These are phyloP conservation scores for Solanum clarkiae DNA, from an alignment of 257 asterid species.

Conservation along the genomic window DNA sequence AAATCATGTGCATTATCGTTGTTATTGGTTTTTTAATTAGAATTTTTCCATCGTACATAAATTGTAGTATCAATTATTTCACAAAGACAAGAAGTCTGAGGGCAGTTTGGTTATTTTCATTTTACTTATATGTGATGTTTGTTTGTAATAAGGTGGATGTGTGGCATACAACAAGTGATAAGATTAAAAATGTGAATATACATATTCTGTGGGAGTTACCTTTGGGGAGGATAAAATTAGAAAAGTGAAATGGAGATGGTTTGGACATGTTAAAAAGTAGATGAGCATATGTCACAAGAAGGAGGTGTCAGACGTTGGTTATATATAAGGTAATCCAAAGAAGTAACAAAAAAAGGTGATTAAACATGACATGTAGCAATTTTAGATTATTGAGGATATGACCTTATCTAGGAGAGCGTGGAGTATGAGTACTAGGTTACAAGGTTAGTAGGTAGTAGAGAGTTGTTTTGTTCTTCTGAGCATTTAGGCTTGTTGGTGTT, in stretches of 20 bases:
- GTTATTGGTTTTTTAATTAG: too few relatives aligned
- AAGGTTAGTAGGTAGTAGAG: background rate
- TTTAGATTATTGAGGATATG: background rate
- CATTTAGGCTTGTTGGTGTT: background rate
- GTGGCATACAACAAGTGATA: background rate
- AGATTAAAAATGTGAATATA: too few relatives aligned
- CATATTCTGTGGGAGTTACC: background rate
- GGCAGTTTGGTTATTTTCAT: background rate
- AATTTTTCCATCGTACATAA: background rate
- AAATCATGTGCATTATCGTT: background rate
- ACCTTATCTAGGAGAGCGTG: background rate
- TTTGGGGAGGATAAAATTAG: background rate
- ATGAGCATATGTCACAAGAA: accelerated
- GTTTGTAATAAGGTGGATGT: background rate
- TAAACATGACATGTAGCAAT: accelerated
- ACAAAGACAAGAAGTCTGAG: background rate
- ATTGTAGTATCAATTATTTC: background rate
- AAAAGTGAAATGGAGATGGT: background rate
- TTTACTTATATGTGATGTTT: background rate
- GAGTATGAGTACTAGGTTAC: background rate
- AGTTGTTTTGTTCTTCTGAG: background rate
- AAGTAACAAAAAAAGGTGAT: background rate
- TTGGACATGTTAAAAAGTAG: background rate
- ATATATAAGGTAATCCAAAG: accelerated
- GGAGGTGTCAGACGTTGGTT: background rate